Percentiles rank a stretch among this genome's conserved stretches.
phyloP scores from a whole-genome alignment of 164 flowering plant species.

The Macadamia tetraphylla region DNA sequence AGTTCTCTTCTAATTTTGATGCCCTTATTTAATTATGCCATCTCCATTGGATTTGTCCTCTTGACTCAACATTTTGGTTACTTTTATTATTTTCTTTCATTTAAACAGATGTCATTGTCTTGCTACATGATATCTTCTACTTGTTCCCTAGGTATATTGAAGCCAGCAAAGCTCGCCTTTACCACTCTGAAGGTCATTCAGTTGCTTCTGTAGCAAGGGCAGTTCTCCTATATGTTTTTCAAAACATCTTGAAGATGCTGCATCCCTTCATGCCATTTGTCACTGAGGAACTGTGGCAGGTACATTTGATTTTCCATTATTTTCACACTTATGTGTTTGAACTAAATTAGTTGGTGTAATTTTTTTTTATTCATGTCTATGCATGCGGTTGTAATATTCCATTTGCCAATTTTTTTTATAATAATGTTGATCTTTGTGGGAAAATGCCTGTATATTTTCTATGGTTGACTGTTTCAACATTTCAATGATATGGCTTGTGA shows the following conservation, averaged over 20 bases:
- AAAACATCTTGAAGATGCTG: conserved; percentile 67
- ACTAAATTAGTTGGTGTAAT: background rate
- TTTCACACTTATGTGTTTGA: background rate
- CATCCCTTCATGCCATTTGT: conserved; percentile 99
- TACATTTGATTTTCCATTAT: conserved; percentile 15
- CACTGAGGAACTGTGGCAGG: conserved; percentile 97
- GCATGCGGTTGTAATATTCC: no score
- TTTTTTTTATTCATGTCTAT: background rate
- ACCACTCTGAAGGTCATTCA: conserved; percentile 45
- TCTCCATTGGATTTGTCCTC: no score
- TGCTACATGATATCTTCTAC: background rate
- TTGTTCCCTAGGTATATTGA: conserved; percentile 74
- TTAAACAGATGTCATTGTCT: background rate
- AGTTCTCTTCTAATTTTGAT: background rate
- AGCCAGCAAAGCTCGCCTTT: conserved; percentile 89
- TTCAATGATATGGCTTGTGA: no score
- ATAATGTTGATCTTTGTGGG: background rate
- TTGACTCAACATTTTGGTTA: no score
- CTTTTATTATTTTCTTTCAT: background rate
- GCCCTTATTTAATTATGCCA: no score
- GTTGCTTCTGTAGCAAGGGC: conserved; percentile 59
- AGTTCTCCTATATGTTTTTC: conserved; percentile 80
- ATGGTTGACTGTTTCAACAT: no score
- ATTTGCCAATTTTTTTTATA: background rate
- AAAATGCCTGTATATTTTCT: background rate